Evolutionary conservation across 257 asterid genomes (phyloP), one percentile per base, ranked within the genome.

Genomic region (Fraxinus excelsior): DNA sequence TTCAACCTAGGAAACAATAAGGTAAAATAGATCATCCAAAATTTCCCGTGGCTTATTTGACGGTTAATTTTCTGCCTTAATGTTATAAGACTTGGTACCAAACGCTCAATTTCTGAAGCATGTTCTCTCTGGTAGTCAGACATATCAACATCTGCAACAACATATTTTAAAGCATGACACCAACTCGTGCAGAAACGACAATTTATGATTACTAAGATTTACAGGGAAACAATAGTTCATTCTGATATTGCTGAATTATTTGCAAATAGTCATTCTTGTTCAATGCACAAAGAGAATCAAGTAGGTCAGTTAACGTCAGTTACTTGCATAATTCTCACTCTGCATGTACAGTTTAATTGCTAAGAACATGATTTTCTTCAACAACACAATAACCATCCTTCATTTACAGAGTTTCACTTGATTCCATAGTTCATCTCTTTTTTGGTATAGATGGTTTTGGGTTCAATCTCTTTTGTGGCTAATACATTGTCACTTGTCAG

Each of bases 41-140:
- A n/a, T n/a, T n/a, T n/a, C n/a, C n/a, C n/a, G n/a, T n/a, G n/a
- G n/a, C n/a, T n/a, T n/a, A n/a, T n/a, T n/a, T n/a, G n/a, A n/a
- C n/a, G 80, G 83, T 89, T 74, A 71, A 86, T 75, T 60, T 85
- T 82, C 85, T 84, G 88, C 88, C 92, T 89, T 80, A 90, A 66
- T 71, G 78, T 62, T 77, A 78, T 85, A 84, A 92, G 86, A 78
- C 84, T 83, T 14, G 97, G 92, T 76, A 92, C 92, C 84, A 90
- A 84, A 68, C 84, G 85, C 70, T 83, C 92, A 71, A 92, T 90
- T 40, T 80, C 53, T 72, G 86, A 88, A 70, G 87, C 90, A 75
- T 92, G 97, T 70, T 86, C 89, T 84, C 82, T 90, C 87, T 92
- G 97, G 85, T 75, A 68, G 78, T 88, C 89, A 37, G 96, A 86